Evolutionary conservation across 2,329 filamentous ascomycete species (phyloP), one percentile per base, ranked within the genome.

Genomic region (Sclerotinia trifoliorum): DNA sequence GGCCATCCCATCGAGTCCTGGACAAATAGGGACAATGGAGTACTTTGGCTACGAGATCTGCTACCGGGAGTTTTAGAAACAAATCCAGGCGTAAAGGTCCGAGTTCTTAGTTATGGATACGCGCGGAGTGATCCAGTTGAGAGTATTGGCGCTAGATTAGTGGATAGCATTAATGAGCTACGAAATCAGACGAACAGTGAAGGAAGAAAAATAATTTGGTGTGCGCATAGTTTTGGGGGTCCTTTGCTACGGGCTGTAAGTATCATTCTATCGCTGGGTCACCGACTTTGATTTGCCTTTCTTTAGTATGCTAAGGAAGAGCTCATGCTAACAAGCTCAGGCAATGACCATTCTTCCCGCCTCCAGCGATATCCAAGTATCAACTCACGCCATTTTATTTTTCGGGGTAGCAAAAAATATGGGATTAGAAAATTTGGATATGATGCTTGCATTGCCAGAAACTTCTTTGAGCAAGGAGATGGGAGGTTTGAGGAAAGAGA

Each of bases 161-260:
- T 64, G 39, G 42, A 39, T 3, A 48, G 24, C 15, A 24, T 67
- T 10, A 39, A n/a, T 11, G 29, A 49, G 4, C 5, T 64, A 19
- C 24, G 58, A 32, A 35, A 2, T 8, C 13, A 24, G n/a, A 46
- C 52, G 39, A 32, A 48, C 7, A 44, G 51, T 35, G 63, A 57
- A 19, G 57, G 48, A 19, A 64, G 66, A 13, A 55, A 55, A 39
- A 67, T 67, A 5, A 64, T 67, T 13, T 64, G 56, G 48, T 64
- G 42, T 46, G 57, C 58, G 0, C 58, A 67, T 29, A 67, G 66
- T 26, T 67, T 67, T 55, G 66, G 66, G 17, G 58, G 66, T 17
- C 56, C 49, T 55, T 35, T 67, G 19, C 29, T 62, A 24, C 32
- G 7, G 49, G 48, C 55, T 52, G 65, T 67, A 52, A 24, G 65